phyloP scores from a whole-genome alignment of 257 asterid species.

The Rhazya stricta region DNA sequence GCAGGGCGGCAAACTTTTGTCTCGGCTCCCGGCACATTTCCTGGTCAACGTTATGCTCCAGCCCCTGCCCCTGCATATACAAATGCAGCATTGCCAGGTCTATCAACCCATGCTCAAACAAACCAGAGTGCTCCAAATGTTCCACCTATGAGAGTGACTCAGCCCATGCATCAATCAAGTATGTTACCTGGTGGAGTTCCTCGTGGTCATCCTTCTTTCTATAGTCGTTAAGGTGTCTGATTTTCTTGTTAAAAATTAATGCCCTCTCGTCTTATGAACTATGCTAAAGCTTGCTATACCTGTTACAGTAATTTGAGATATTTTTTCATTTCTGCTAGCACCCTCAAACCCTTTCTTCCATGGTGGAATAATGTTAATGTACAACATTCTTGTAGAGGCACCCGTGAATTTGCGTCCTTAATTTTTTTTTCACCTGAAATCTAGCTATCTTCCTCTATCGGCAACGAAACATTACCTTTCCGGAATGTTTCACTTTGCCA shows the following conservation, averaged over 20 bases:
- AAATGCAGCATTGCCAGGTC: slow-evolving; percentile 27
- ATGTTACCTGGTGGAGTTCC: slow-evolving; percentile 33
- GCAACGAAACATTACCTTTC: neutral
- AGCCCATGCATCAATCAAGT: slow-evolving; percentile 35
- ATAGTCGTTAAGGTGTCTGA: slow-evolving; percentile 1
- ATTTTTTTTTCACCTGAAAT: neutral
- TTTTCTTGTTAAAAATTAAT: neutral
- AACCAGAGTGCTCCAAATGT: slow-evolving; percentile 18
- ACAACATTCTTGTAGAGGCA: neutral
- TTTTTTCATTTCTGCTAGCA: neutral
- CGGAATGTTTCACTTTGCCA: too few species aligned
- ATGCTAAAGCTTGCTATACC: neutral
- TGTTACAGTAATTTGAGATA: neutral
- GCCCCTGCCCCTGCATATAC: slow-evolving; percentile 38
- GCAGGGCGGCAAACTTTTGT: slow-evolving; percentile 31
- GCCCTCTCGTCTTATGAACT: neutral
- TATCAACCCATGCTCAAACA: slow-evolving; percentile 28
- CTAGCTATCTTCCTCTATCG: neutral
- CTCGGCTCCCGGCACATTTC: slow-evolving; percentile 34
- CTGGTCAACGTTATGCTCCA: slow-evolving; percentile 41
- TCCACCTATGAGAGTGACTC: slow-evolving; percentile 30
- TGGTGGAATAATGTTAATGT: neutral
- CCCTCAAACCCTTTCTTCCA: neutral
- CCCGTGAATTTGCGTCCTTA: neutral
- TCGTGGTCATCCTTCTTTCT: slow-evolving; percentile 34